These are phyloP conservation scores for Pleurotus platypus DNA, from an alignment of 768 basidiomycete genomes.

Conservation along the genomic window DNA sequence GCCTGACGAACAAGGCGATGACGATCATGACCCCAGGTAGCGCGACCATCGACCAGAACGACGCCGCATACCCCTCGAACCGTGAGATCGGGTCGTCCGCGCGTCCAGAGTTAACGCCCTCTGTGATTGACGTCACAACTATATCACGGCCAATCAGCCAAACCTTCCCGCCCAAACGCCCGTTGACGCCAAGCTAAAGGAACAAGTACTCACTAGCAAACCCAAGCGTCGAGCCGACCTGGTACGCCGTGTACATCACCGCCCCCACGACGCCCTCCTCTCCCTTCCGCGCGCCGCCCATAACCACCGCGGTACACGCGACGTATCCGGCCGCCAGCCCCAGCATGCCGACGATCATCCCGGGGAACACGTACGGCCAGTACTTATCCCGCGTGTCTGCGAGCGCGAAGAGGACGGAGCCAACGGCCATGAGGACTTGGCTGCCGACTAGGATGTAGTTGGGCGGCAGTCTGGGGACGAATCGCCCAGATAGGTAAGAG, in stretches of 20 bases:
- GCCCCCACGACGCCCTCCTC: constrained; percentile 13
- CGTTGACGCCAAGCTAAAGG: background rate
- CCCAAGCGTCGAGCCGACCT: constrained; percentile 9
- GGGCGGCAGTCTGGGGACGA: constrained; percentile 3
- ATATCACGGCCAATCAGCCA: background rate
- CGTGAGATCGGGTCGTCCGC: background rate
- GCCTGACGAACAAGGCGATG: background rate
- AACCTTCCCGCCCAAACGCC: background rate
- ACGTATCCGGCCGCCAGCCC: constrained; percentile 37
- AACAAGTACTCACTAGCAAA: constrained; percentile 6
- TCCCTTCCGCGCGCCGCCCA: constrained; percentile 9
- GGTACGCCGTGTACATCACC: constrained; percentile 12
- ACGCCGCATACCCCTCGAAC: background rate
- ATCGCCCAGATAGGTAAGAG: constrained; percentile 5
- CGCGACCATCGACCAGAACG: constrained; percentile 1
- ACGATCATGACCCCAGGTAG: background rate
- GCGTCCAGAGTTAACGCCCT: constrained; percentile 1
- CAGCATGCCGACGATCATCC: constrained; percentile 39
- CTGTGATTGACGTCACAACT: constrained; percentile 1
- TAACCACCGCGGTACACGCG: constrained; percentile 11
- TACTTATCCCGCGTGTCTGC: constrained; percentile 34
- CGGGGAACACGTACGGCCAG: constrained; percentile 44
- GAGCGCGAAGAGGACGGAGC: constrained; percentile 36
- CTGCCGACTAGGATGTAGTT: constrained; percentile 32
- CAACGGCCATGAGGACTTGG: constrained; percentile 28